Percentiles rank a stretch among this genome's conserved stretches.
Evolutionary conservation across 2,329 filamentous ascomycete species (phyloP).

Genomic region (Penicillium sp.): DNA sequence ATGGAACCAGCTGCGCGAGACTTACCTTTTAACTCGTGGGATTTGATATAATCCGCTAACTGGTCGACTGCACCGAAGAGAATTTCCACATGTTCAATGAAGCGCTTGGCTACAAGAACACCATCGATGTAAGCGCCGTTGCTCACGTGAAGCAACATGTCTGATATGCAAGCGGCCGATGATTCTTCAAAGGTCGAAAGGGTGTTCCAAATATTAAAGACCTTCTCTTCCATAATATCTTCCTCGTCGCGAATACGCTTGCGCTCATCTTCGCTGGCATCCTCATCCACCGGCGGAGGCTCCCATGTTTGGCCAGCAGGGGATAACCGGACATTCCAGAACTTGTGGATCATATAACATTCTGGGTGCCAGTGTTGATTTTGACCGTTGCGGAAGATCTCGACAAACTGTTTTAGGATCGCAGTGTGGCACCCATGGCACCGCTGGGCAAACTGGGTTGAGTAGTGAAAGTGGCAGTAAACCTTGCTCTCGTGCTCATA

Average conservation of each 20-base stretch:
- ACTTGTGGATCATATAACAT: slow-evolving; percentile 99
- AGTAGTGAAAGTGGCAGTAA: slow-evolving; percentile 99
- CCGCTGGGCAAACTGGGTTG: slow-evolving; percentile 90
- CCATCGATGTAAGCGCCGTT: slow-evolving; percentile 96
- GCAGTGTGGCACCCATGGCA: slow-evolving; percentile 97
- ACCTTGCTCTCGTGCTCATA: slow-evolving; percentile 97
- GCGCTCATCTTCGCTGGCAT: slow-evolving; percentile 66
- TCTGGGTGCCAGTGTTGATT: slow-evolving; percentile 99
- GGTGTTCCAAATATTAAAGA: slow-evolving; percentile 97
- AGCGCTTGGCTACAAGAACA: slow-evolving; percentile 89
- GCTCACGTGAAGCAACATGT: slow-evolving; percentile 97
- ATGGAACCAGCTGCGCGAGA: slow-evolving; percentile 1
- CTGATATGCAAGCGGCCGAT: slow-evolving; percentile 95
- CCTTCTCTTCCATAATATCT: slow-evolving; percentile 95
- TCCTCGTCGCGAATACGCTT: slow-evolving; percentile 78
- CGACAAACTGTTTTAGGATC: slow-evolving; percentile 97
- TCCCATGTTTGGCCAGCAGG: slow-evolving; percentile 55
- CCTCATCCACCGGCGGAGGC: slow-evolving; percentile 46
- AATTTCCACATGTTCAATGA: slow-evolving; percentile 93
- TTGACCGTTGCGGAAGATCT: slow-evolving; percentile 95
- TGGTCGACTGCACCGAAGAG: slow-evolving; percentile 85
- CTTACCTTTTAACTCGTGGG: slow-evolving; percentile 71
- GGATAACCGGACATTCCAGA: slow-evolving; percentile 93
- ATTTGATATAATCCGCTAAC: slow-evolving; percentile 70
- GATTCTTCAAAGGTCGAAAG: slow-evolving; percentile 96